Percentiles rank a stretch among this genome's conserved stretches.
These are phyloP conservation scores for Penicillium corylophilum DNA, from an alignment of 2,329 filamentous ascomycete genomes.

Conservation along the genomic window DNA sequence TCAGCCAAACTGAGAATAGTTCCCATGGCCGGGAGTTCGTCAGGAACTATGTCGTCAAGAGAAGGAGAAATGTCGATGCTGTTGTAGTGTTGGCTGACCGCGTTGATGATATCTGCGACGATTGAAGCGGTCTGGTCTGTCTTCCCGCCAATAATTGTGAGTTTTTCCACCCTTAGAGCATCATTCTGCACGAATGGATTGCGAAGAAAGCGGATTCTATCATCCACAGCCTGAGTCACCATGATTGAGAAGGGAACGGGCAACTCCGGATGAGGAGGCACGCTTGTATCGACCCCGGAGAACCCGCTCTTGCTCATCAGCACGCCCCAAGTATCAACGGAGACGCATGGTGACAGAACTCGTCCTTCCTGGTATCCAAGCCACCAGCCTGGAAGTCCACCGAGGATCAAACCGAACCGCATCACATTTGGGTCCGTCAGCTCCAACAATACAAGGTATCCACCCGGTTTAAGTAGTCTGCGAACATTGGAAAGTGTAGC, in stretches of 20 bases:
- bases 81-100: constrained; percentile 9
- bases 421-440: constrained; percentile 26
- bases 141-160: constrained; percentile 21
- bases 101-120: constrained; percentile 4
- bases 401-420: constrained; percentile 29
- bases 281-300: constrained; percentile 27
- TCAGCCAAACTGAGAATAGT: constrained; percentile 22
- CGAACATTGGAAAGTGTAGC: constrained; percentile 32
- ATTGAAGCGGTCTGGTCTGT: constrained; percentile 6
- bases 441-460: constrained; percentile 49
- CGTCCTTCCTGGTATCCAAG: constrained; percentile 26
- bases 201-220: constrained; percentile 26
- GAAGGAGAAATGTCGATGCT: constrained; percentile 5
- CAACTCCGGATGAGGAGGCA: not conserved
- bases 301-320: constrained; percentile 34
- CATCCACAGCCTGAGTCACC: constrained; percentile 35
- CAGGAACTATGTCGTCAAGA: constrained; percentile 8
- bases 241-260: constrained; percentile 27
- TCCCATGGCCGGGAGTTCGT: constrained; percentile 18
- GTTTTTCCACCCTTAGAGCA: constrained; percentile 5
- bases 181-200: constrained; percentile 21
- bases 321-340: constrained; percentile 32
- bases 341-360: constrained; percentile 25
- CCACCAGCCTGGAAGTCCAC: constrained; percentile 40
- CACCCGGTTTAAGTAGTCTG: constrained; percentile 46